These are phyloP conservation scores for Cystobasidium onofrii DNA, from an alignment of 768 basidiomycete species.

Conservation along the genomic window DNA sequence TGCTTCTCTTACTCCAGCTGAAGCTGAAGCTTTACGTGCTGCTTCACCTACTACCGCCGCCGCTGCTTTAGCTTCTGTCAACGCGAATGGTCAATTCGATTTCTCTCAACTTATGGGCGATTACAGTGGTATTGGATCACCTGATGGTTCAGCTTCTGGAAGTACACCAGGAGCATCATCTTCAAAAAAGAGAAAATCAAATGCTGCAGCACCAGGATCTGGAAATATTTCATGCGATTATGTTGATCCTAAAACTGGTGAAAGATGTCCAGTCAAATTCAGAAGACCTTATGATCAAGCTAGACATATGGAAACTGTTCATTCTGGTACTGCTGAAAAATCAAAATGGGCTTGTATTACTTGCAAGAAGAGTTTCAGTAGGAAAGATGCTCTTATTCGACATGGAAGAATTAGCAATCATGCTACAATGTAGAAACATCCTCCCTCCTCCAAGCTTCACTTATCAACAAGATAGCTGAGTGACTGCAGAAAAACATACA, in stretches of 20 bases:
- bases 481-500: too few relatives aligned
- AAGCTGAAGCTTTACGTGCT: slow-evolving; percentile 7
- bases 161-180: background rate
- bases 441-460: too few relatives aligned
- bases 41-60: slow-evolving; percentile 14
- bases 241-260: slow-evolving; percentile 26
- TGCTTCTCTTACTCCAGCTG: background rate
- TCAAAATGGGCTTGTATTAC: slow-evolving; percentile 15
- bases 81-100: slow-evolving; percentile 3
- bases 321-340: slow-evolving; percentile 1
- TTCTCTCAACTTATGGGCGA: background rate
- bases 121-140: background rate
- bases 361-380: slow-evolving; percentile 25
- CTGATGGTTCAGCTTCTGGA: background rate
- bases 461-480: too few relatives aligned
- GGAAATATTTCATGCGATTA: slow-evolving; percentile 19
- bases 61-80: background rate
- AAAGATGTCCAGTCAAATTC: slow-evolving; percentile 10
- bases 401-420: slow-evolving; percentile 24
- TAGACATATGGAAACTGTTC: slow-evolving; percentile 30
- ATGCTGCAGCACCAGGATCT: slow-evolving; percentile 14
- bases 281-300: slow-evolving; percentile 31
- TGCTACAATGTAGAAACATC: background rate
- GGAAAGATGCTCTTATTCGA: slow-evolving; percentile 30
- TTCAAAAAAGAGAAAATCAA: slow-evolving; percentile 4